Percentiles rank a stretch among this genome's conserved stretches.
These are phyloP conservation scores for Laetiporus sulphureus DNA, from an alignment of 1,284 basidiomycete species.

Conservation along the genomic window DNA sequence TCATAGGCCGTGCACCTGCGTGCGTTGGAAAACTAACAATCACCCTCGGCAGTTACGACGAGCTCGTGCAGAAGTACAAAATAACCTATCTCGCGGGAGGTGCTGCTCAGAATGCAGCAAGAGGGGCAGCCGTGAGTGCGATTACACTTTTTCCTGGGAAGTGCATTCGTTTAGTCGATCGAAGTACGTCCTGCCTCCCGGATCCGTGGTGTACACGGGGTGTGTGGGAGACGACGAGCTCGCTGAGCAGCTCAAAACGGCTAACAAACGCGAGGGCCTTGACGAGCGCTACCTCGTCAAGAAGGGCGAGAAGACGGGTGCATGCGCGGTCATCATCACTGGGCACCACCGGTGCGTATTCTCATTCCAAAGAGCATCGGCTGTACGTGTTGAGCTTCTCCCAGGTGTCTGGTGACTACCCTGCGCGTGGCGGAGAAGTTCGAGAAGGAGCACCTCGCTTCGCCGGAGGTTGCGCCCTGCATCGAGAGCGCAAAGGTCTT, in stretches of 20 bases:
- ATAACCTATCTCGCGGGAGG: conserved; percentile 95
- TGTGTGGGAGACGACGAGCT: conserved; percentile 92
- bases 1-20: background rate
- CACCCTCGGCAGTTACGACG: conserved; percentile 67
- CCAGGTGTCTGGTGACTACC: conserved; percentile 85
- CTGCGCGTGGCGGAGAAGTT: conserved; percentile 91
- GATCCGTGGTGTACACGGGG: conserved; percentile 93
- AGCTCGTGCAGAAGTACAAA: conserved; percentile 73
- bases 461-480: conserved; percentile 71
- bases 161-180: conserved; percentile 2
- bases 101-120: conserved; percentile 94
- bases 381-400: background rate
- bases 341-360: conserved; percentile 75
- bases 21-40: conserved; percentile 1
- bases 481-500: conserved; percentile 81
- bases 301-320: conserved; percentile 86
- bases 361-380: background rate
- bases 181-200: conserved; percentile 87
- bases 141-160: background rate
- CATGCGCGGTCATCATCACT: conserved; percentile 95
- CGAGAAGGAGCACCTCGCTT: conserved; percentile 72
- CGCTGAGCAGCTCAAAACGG: conserved; percentile 84
- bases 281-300: conserved; percentile 87
- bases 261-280: conserved; percentile 92
- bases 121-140: conserved; percentile 85